Conservation (phyloP, 2,329 filamentous ascomycete genomes). For the Aspergillus sp. region DNA sequence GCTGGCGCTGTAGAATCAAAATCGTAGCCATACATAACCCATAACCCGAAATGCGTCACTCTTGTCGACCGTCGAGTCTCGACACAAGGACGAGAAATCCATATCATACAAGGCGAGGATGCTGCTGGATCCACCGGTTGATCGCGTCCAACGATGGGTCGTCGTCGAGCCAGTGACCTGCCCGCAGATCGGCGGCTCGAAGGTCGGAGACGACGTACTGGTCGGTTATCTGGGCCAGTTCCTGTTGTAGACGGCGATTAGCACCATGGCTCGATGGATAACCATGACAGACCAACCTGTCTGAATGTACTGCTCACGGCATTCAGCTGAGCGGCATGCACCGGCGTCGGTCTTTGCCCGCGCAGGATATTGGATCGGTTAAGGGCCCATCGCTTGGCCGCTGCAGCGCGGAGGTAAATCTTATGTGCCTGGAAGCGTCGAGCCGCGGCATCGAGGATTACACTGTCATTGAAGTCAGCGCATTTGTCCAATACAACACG, state of each 20-base stretch:
- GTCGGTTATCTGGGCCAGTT: conserved; percentile 49
- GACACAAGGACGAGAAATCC: too few relatives aligned
- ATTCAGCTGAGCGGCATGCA: conserved; percentile 41
- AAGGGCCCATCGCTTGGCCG: conserved; percentile 51
- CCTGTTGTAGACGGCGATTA: conserved; percentile 30
- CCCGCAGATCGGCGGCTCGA: conserved; percentile 44
- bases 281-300: conserved; percentile 31
- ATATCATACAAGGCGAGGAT: conserved; percentile 16
- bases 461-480: conserved; percentile 29
- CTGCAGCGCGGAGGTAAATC: conserved; percentile 50
- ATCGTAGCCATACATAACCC: too few relatives aligned
- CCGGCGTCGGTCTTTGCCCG: conserved; percentile 40
- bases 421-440: conserved; percentile 54
- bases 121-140: conserved; percentile 34
- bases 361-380: conserved; percentile 42
- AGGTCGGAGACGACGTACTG: conserved; percentile 47
- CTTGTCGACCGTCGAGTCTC: too few relatives aligned
- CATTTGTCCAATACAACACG: too few relatives aligned
- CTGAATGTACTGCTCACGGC: conserved; percentile 40
- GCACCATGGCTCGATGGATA: conserved; percentile 1
- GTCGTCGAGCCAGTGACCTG: conserved; percentile 53
- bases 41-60: too few relatives aligned
- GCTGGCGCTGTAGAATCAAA: too few relatives aligned
- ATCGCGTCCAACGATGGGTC: conserved; percentile 49
- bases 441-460: conserved; percentile 51